Percentiles rank a stretch among this genome's conserved stretches.
These are phyloP conservation scores for Leccinum broughii DNA, from an alignment of 768 basidiomycete species.

Conservation along the genomic window DNA sequence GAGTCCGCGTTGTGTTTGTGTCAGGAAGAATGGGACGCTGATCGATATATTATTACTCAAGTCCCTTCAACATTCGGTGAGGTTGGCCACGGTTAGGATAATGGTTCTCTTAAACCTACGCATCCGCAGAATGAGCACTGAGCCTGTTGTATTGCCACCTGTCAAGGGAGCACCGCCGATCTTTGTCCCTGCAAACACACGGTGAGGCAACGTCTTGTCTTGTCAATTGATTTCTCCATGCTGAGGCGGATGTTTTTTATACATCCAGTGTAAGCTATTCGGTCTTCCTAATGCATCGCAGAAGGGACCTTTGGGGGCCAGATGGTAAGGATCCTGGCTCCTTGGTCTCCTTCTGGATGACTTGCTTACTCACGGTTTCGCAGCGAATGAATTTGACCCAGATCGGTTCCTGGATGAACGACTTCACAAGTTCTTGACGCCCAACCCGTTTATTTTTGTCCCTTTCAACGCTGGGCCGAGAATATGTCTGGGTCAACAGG, in stretches of 20 bases:
- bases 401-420: constrained; percentile 67
- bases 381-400: constrained; percentile 61
- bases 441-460: constrained; percentile 53
- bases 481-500: constrained; percentile 41
- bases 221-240: background rate
- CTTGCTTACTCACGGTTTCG: background rate
- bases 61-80: constrained; percentile 30
- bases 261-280: constrained; percentile 43
- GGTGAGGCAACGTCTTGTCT: constrained; percentile 14
- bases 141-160: constrained; percentile 25
- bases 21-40: background rate
- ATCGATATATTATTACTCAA: constrained; percentile 4
- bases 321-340: constrained; percentile 43
- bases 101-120: background rate
- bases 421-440: constrained; percentile 50
- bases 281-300: constrained; percentile 58
- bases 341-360: background rate
- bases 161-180: constrained; percentile 27
- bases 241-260: background rate
- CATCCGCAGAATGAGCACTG: constrained; percentile 22
- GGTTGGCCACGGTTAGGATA: background rate
- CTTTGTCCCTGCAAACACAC: constrained; percentile 35
- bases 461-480: constrained; percentile 43
- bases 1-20: constrained; percentile 1
- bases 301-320: constrained; percentile 65